Conservation (phyloP, 768 basidiomycete genomes). For the Lyophyllum atratum region DNA sequence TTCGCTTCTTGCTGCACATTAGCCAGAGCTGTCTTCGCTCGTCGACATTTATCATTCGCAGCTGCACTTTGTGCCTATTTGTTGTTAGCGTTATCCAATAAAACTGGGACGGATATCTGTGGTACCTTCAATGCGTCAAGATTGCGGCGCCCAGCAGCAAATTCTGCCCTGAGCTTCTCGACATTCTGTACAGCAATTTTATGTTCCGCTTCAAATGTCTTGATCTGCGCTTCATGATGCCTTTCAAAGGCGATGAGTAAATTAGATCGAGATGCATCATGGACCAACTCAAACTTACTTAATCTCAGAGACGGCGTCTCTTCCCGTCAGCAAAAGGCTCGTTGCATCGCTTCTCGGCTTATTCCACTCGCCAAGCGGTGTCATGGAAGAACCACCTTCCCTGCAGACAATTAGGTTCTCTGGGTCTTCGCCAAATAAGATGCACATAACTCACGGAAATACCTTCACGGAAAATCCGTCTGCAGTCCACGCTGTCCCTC, state of each 20-base stretch:
- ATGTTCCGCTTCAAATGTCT: constrained; percentile 39
- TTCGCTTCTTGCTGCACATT: constrained; percentile 61
- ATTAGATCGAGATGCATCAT: not conserved
- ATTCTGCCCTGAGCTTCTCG: constrained; percentile 28
- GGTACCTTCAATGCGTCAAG: constrained; percentile 37
- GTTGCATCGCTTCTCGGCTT: constrained; percentile 32
- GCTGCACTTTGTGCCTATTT: constrained; percentile 28
- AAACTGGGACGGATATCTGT: not conserved
- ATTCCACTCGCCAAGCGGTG: constrained; percentile 28
- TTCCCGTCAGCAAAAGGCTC: constrained; percentile 54
- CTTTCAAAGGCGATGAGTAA: constrained; percentile 29
- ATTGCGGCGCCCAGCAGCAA: constrained; percentile 26
- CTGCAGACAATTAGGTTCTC: constrained; percentile 31
- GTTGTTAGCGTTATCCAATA: not conserved
- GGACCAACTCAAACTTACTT: constrained; percentile 34
- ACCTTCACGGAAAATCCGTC: constrained; percentile 66
- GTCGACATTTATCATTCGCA: constrained; percentile 13
- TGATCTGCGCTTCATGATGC: constrained; percentile 43
- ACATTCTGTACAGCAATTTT: constrained; percentile 27
- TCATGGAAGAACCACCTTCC: constrained; percentile 68
- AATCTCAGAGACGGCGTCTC: constrained; percentile 49
- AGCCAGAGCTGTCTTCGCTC: constrained; percentile 28
- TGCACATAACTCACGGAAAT: constrained; percentile 51
- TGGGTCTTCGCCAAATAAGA: not conserved
- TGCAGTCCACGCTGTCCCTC: constrained; percentile 63